Evolutionary conservation across 164 flowering plant genomes (phyloP).

Genomic region (Brasenia schreberi): DNA sequence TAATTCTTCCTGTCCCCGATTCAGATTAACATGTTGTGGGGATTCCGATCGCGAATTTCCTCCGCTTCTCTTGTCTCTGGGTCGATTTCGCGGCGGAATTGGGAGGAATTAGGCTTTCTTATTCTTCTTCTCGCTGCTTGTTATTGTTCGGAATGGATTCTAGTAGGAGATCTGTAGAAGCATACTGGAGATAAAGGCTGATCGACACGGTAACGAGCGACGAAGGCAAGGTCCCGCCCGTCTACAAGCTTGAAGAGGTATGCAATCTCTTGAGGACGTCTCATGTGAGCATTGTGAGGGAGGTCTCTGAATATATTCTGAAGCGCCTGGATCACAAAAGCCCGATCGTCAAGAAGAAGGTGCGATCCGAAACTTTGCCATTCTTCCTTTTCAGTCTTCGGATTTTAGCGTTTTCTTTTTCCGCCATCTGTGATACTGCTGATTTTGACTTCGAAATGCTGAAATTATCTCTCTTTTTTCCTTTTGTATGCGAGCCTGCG

Average conservation of each 20-base stretch:
- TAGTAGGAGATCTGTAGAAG: constrained; percentile 91
- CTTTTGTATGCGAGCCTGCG: too few relatives aligned
- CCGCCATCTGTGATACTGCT: too few relatives aligned
- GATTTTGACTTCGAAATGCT: too few relatives aligned
- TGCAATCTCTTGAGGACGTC: constrained; percentile 81
- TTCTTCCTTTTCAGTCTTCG: too few relatives aligned
- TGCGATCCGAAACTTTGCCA: constrained; percentile 4
- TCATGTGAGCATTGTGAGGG: constrained; percentile 71
- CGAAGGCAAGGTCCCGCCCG: constrained; percentile 91
- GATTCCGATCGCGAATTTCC: background rate
- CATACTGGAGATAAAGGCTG: constrained; percentile 93
- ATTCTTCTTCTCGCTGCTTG: background rate
- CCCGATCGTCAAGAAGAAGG: constrained; percentile 93
- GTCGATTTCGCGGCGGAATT: background rate
- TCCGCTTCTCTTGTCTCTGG: background rate
- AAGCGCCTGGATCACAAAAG: constrained; percentile 84
- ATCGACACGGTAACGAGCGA: constrained; percentile 30
- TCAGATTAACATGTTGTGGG: background rate
- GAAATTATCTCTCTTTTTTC: too few relatives aligned
- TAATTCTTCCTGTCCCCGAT: too few relatives aligned
- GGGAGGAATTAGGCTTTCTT: background rate
- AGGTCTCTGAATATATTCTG: constrained; percentile 67
- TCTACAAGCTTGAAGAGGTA: constrained; percentile 81
- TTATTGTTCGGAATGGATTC: constrained; percentile 38
- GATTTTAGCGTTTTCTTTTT: too few relatives aligned